phyloP scores from a whole-genome alignment of 2,329 filamentous ascomycete genomes.

The Xylaria sp. region DNA sequence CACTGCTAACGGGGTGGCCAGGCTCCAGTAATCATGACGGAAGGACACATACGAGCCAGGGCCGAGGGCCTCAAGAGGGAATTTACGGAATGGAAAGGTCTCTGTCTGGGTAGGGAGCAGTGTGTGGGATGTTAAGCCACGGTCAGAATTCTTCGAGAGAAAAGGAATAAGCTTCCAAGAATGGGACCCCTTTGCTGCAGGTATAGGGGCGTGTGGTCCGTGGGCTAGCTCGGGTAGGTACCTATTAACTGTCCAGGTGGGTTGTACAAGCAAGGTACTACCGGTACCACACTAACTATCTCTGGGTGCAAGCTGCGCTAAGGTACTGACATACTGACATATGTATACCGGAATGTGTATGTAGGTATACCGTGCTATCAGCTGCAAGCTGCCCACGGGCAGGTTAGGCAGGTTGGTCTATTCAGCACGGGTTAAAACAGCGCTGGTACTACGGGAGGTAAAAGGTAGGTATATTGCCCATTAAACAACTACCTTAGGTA shows the following conservation, averaged over 20 bases:
- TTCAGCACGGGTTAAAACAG: not conserved
- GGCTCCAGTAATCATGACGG: constrained; percentile 31
- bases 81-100: constrained; percentile 21
- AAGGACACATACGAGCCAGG: constrained; percentile 15
- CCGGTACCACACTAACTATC: not conserved
- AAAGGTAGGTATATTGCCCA: not conserved
- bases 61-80: constrained; percentile 9
- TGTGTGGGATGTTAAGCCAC: constrained; percentile 16
- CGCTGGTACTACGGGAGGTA: too few species aligned
- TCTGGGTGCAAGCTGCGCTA: too few species aligned
- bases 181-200: constrained; percentile 15
- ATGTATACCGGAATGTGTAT: too few species aligned
- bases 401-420: not conserved
- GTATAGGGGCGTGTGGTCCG: constrained; percentile 27
- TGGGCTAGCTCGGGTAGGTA: constrained; percentile 8
- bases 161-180: constrained; percentile 28
- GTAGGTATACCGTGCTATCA: not conserved
- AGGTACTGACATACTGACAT: too few species aligned
- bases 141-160: constrained; percentile 22
- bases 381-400: not conserved
- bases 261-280: constrained; percentile 2
- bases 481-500: not conserved
- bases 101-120: constrained; percentile 4
- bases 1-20: not conserved
- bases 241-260: not conserved